phyloP scores from a whole-genome alignment of 768 basidiomycete genomes.

The Rhodotorula sphaerocarpa region DNA sequence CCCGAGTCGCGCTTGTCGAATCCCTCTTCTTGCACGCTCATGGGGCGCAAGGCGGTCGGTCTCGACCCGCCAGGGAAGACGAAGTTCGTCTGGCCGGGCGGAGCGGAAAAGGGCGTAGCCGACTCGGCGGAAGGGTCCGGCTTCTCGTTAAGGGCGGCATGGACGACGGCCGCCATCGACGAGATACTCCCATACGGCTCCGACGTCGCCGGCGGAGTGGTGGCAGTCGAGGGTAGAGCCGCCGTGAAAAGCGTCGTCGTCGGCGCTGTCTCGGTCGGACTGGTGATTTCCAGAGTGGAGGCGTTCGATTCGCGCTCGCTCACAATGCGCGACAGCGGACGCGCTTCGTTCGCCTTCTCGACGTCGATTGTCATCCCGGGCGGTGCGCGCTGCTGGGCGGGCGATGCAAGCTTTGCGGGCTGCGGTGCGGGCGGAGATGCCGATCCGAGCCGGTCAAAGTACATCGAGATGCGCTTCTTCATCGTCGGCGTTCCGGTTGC shows the following conservation, averaged over 20 bases:
- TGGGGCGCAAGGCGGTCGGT: not conserved
- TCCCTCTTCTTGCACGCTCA: not conserved
- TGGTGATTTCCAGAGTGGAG: not conserved
- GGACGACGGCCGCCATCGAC: not conserved
- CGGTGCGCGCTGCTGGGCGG: not conserved
- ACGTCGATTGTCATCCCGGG: conserved; percentile 1
- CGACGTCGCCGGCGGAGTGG: not conserved
- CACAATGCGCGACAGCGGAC: not conserved
- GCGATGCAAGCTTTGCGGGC: conserved; percentile 6
- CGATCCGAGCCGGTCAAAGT: not conserved
- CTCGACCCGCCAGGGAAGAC: not conserved
- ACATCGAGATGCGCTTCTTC: conserved; percentile 22
- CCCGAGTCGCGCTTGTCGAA: not conserved
- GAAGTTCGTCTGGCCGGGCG: not conserved
- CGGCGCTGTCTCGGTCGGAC: not conserved
- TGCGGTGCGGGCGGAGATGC: conserved; percentile 3
- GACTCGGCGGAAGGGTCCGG: not conserved
- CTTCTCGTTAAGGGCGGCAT: not conserved
- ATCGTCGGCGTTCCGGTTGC: not conserved
- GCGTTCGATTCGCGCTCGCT: not conserved
- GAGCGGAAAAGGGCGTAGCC: not conserved
- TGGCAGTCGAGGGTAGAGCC: not conserved
- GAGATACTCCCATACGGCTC: not conserved
- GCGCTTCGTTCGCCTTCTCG: conserved; percentile 2
- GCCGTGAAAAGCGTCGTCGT: not conserved